Base-by-base conservation (phyloP, 2,329 filamentous ascomycete genomes). In the Whalleya microplaca region DNA sequence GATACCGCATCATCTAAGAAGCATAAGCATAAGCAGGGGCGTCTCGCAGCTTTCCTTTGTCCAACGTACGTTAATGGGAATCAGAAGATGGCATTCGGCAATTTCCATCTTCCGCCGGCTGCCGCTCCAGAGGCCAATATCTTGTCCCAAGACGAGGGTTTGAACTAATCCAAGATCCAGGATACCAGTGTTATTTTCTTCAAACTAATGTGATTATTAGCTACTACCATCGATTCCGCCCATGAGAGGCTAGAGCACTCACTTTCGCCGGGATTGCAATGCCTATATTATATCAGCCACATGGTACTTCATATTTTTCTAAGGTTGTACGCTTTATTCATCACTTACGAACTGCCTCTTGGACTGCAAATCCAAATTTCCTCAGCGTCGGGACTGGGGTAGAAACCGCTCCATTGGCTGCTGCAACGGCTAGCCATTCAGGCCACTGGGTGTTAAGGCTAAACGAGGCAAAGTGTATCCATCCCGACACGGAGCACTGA, bases 401-500 rank as follows among this genome's bases (percentile, higher is more conserved):
- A 44, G 83, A 72, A 0, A 82, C 79, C 5, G 85, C 85, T 4
- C 86, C 86, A n/a, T 80, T 80, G 2, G 86, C 82, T 0, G 83
- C 80, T 2, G 85, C 80, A n/a, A 79, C 77, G 5, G 80, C 83
- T 14, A 88, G 74, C 70, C 87, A 82, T 61, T 88, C 84, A 0
- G 85, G 80, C 57, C 78, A 78, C 55, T 84, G 78, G 2, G 75
- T 73, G 18, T 83, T 83, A 7, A 86, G 76, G 1, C 76, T 78
- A 41, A 89, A 82, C 0, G 83, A 84, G 1, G 83, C 80, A 45
- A 84, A 79, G 69, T 89, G 86, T 54, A 90, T 80, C 76, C 81
- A 88, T 45, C 78, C 76, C 45, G 82, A 84, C 0, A 85, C 77
- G 56, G 85, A 78, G 45, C 84, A 80, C 21, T 78, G 73, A 43